Evolutionary conservation across 345 rosid genomes (phyloP), one percentile per base, ranked within the genome.

Genomic region (Clausena lansium): DNA sequence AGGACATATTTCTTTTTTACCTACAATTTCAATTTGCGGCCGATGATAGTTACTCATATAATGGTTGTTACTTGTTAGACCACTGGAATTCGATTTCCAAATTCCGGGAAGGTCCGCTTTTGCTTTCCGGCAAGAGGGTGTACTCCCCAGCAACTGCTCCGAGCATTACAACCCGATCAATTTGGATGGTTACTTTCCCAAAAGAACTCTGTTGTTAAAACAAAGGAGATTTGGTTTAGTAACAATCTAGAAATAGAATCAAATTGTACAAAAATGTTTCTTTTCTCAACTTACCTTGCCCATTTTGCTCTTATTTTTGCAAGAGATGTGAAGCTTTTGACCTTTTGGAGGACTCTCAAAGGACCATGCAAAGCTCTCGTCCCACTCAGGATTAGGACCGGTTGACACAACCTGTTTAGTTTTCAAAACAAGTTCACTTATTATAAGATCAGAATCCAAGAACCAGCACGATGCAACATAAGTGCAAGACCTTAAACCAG

Each of bases 261-360:
- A 74, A n/a, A 19, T 47, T 28, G 77, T 30, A 0, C 15, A 63
- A 33, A 45, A 30, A 1, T 1, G 7, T 36, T n/a, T 35, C 13
- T 25, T 22, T 7, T 9, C 30, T 28, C 52, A 47, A 73, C 32
- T 81, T 86, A 89, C 99, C 98, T 97, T 97, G 72, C 99, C 99
- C 99, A 97, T 94, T 87, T 94, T 97, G 88, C 98, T 97, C 88
- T 93, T 97, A 74, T 93, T 97, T 86, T 94, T 97, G 93, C 99
- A 97, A 36, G 98, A 91, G 25, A 97, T 97, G 47, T 92, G 98
- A 79, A 93, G 98, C 82, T 97, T 97, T 78, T 94, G 98, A 80
- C 99, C 98, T 84, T 97, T 97, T 11, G 98, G 99, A 80, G 99
- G 98, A 82, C 96, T 94, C 81, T 97, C 98, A 80, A 94, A 97